Evolutionary conservation across 2,329 filamentous ascomycete genomes (phyloP).

Genomic region (Penicillium glabrum): DNA sequence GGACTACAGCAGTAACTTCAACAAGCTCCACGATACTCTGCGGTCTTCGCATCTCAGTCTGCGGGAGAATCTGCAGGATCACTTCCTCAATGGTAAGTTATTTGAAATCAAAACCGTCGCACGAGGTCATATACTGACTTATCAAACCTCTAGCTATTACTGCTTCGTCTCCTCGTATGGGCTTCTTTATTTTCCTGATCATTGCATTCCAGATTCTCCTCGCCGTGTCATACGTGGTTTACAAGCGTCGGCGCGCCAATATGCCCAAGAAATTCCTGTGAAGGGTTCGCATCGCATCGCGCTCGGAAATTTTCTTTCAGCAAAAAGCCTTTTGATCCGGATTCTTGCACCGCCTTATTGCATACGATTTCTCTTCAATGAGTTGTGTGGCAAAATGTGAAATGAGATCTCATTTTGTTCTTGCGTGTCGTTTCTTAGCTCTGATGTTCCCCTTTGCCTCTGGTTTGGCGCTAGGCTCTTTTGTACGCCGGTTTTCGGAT

Average conservation of each 20-base stretch:
- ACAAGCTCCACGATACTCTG: conserved; percentile 54
- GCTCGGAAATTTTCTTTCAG: neutral
- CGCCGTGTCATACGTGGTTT: conserved; percentile 67
- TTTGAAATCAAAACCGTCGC: neutral
- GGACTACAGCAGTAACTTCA: conserved; percentile 57
- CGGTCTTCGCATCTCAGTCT: conserved; percentile 55
- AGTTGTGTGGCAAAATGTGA: neutral
- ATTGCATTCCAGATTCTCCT: conserved; percentile 73
- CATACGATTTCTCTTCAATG: neutral
- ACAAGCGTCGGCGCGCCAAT: conserved; percentile 73
- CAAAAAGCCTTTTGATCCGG: neutral
- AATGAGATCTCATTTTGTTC: conserved; percentile 2
- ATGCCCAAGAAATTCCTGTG: conserved; percentile 92
- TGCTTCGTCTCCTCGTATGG: conserved; percentile 57
- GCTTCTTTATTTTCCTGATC: conserved; percentile 67
- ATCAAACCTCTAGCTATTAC: conserved; percentile 46
- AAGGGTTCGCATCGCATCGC: conserved; percentile 4
- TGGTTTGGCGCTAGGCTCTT: neutral
- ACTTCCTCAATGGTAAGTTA: conserved; percentile 52
- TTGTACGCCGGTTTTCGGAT: conserved; percentile 7
- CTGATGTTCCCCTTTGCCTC: conserved; percentile 5
- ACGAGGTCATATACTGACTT: neutral
- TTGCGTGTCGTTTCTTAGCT: conserved; percentile 17
- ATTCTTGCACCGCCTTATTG: neutral
- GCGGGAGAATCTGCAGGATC: conserved; percentile 51